Percentiles rank a stretch among this genome's conserved stretches.
Evolutionary conservation across 2,329 filamentous ascomycete genomes (phyloP).

Genomic region (Tolypocladium amazonense): DNA sequence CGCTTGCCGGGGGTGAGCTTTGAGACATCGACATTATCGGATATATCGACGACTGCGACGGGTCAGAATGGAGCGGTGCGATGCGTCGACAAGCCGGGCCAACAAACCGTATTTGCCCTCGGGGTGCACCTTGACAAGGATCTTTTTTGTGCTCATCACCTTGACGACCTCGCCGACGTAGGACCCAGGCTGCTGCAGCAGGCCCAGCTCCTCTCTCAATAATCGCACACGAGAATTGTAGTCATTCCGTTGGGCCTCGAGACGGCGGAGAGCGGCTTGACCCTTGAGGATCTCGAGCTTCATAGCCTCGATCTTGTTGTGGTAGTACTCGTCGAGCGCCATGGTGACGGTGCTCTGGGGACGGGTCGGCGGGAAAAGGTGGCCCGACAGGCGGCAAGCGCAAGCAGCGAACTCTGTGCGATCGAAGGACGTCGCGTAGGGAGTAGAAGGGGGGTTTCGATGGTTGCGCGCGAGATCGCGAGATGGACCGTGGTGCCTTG

Average conservation of each 20-base stretch:
- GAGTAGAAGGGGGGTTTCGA: neutral
- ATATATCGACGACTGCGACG: constrained; percentile 79
- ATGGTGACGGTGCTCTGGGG: constrained; percentile 44
- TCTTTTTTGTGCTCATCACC: constrained; percentile 99
- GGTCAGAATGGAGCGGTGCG: neutral
- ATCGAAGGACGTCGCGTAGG: neutral
- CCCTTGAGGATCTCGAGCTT: constrained; percentile 99
- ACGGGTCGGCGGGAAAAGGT: neutral
- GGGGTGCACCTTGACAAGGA: constrained; percentile 96
- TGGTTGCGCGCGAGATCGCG: neutral
- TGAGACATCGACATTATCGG: constrained; percentile 84
- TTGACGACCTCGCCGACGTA: constrained; percentile 99
- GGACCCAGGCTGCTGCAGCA: constrained; percentile 93
- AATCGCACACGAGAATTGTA: constrained; percentile 97
- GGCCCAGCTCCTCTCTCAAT: constrained; percentile 85
- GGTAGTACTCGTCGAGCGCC: constrained; percentile 98
- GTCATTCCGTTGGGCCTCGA: constrained; percentile 97
- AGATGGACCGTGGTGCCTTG: constrained; percentile 1
- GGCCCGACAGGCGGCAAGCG: neutral
- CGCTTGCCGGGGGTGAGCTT: constrained; percentile 98
- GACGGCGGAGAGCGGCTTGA: constrained; percentile 83
- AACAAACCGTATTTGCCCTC: constrained; percentile 96
- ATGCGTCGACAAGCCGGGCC: neutral
- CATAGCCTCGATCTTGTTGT: constrained; percentile 99
- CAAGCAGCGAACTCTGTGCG: neutral